Base-by-base conservation (phyloP, 2,329 filamentous ascomycete species). In the Aspergillus neotritici region DNA sequence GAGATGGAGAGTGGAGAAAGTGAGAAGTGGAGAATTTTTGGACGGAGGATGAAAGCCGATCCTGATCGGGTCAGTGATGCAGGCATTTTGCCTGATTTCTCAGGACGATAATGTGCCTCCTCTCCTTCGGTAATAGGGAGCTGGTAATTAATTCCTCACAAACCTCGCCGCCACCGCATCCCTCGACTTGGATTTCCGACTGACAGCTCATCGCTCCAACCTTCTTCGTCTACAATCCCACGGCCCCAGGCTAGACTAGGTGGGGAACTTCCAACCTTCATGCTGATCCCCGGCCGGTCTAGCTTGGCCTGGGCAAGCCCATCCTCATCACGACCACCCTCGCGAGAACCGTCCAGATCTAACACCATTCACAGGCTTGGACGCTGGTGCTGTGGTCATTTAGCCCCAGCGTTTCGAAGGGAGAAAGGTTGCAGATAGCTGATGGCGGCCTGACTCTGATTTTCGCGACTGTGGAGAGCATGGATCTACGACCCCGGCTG, bases 361-460 rank as follows among this genome's bases (percentile, higher is more conserved):
- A 9, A 9, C 21, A 25, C 7, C 21, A 8, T 25, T 9, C 21
- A 25, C 21, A 25, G 21, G 21, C 21, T 25, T 25, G 21, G 2
- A 3, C 1, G 7, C 5, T 25, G 7, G 5, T 25, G 21, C 21
- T 25, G 21, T 25, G 7, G 21, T 25, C 21, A 25, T 25, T 25
- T 25, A 25, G 21, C 21, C 21, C 21, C 21, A 25, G 21, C 21
- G 21, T 8, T 25, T 25, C 21, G 21, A 8, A 8, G 21, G 9
- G 21, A 25, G 21, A 25, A 8, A 25, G 21, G 21, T 25, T 25
- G 21, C 21, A 25, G 21, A 25, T 4, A 30, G 28, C 41, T 25
- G 36, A 50, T 44, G 41, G 44, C 47, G 46, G 51, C 53, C 53
- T 44, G 40, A 50, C 34, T 6, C 48, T 41, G 47, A 42, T 43